Conservation (phyloP, 305 asterid species). For the Lippia alba region DNA sequence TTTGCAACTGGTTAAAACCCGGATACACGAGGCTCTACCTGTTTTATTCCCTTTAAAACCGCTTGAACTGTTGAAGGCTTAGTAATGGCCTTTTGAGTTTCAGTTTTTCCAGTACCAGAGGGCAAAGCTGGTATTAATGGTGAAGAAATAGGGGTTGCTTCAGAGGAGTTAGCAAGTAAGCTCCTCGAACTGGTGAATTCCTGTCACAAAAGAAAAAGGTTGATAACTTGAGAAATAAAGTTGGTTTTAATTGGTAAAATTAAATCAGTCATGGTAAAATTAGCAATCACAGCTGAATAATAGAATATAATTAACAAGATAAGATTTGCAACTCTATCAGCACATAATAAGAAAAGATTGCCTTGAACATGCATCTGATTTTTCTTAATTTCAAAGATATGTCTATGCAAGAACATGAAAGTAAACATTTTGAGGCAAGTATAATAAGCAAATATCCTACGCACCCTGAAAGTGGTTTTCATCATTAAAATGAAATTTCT, state of each 20-base stretch:
- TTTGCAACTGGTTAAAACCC: slow-evolving; percentile 18
- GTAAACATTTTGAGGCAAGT: slow-evolving; percentile 1
- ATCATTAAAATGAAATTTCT: not conserved
- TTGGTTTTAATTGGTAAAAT: slow-evolving; percentile 17
- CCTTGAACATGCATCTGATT: not conserved
- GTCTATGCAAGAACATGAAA: slow-evolving; percentile 14
- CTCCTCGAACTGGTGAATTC: slow-evolving; percentile 77
- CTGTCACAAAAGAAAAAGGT: slow-evolving; percentile 45
- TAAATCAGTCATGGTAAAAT: slow-evolving; percentile 6
- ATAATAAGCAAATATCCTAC: not conserved
- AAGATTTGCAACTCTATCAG: not conserved
- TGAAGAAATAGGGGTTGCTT: slow-evolving; percentile 77
- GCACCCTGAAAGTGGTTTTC: not conserved
- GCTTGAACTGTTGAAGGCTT: slow-evolving; percentile 84
- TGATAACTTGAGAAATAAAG: not conserved
- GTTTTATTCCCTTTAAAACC: slow-evolving; percentile 80
- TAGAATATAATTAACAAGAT: slow-evolving; percentile 4
- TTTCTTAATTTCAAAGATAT: slow-evolving; percentile 4
- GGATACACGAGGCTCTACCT: slow-evolving; percentile 47
- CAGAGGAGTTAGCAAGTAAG: slow-evolving; percentile 62
- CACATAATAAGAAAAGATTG: not conserved
- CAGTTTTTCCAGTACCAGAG: slow-evolving; percentile 58
- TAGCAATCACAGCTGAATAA: not conserved
- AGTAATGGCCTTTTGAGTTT: slow-evolving; percentile 62
- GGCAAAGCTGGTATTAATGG: slow-evolving; percentile 78